Evolutionary conservation across 768 basidiomycete species (phyloP), one percentile per base, ranked within the genome.

Genomic region (Calocera viscosa): DNA sequence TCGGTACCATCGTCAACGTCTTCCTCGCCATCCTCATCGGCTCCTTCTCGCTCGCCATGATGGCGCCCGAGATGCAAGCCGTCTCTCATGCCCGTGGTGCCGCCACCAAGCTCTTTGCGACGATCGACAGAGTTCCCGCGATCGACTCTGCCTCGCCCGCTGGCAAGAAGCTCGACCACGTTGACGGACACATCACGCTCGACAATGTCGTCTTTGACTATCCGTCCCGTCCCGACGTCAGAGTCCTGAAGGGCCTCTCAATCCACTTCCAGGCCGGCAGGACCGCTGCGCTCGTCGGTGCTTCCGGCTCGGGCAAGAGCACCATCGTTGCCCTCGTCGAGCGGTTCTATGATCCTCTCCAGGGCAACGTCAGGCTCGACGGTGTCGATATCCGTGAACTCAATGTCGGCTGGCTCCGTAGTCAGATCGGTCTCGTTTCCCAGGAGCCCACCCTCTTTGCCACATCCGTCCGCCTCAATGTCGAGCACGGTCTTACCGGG

Each of bases 401-500:
- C 64, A 80, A 82, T 69, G 71, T 82, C 65, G 73, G 67, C 17
- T 75, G 72, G 71, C 72, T 76, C 2, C 72, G 76, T n/a, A 65
- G 69, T 10, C 72, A 76, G 63, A 76, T 76, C 67, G 75, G 76
- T 33, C 75, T 80, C 39, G 80, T 82, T 35, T 76, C 76, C 7
- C 72, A 74, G 67, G 76, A 76, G 64, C 75, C 80, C 7, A 76
- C 75, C 2, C 73, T 82, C 2, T 81, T 82, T 72, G 78, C 75
- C 12, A 77, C 77, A 0, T 76, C 76, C 11, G 78, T 82, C 65
- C 71, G 72, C 19, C 77, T 76, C 1, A 82, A 82, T 72, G 78
- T 82, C 69, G 79, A 76, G 63, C 76, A 80, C 66, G 80, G 80
- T 64, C 73, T 82, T 24, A 79, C 81, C 69, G 79, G 79, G 0